phyloP scores from a whole-genome alignment of 2,329 filamentous ascomycete genomes.

The Zalaria sp. region DNA sequence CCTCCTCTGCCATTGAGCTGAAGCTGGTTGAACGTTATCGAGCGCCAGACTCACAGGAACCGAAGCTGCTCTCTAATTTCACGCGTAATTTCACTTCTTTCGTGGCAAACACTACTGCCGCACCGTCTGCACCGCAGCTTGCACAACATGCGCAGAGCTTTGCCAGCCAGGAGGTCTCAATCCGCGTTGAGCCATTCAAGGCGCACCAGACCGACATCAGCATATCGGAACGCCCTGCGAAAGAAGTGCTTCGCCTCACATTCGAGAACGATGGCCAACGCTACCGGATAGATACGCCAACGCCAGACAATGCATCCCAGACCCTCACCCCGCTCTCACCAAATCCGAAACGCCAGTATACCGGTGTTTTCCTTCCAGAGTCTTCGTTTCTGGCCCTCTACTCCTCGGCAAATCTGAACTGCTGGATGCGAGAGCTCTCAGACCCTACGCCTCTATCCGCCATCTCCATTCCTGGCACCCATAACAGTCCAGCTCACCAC shows the following conservation, averaged over 20 bases:
- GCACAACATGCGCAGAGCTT: constrained; percentile 46
- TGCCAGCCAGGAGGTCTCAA: constrained; percentile 45
- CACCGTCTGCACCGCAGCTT: constrained; percentile 25
- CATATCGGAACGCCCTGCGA: constrained; percentile 36
- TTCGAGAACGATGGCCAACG: constrained; percentile 49
- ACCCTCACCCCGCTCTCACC: constrained; percentile 23
- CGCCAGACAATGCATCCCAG: constrained; percentile 27
- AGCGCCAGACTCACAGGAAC: constrained; percentile 31
- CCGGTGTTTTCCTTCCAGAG: constrained; percentile 26
- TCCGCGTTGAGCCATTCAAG: constrained; percentile 55
- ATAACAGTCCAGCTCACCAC: constrained; percentile 82
- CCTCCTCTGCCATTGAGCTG: constrained; percentile 57
- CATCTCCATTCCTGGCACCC: constrained; percentile 85
- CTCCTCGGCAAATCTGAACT: constrained; percentile 52
- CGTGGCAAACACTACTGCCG: constrained; percentile 21
- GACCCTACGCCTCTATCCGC: constrained; percentile 61
- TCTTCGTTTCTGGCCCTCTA: constrained; percentile 42
- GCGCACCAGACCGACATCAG: constrained; percentile 49
- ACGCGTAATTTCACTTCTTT: constrained; percentile 30
- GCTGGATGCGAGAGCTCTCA: constrained; percentile 70
- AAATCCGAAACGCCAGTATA: constrained; percentile 25
- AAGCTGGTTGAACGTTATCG: constrained; percentile 62
- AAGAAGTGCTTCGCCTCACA: constrained; percentile 59
- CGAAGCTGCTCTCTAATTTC: constrained; percentile 19
- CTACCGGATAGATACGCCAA: constrained; percentile 62